A percentile compares a stretch with the other conserved stretches of the same genome.
Conservation (phyloP, 345 rosid genomes). For the Trapa bicornis region DNA sequence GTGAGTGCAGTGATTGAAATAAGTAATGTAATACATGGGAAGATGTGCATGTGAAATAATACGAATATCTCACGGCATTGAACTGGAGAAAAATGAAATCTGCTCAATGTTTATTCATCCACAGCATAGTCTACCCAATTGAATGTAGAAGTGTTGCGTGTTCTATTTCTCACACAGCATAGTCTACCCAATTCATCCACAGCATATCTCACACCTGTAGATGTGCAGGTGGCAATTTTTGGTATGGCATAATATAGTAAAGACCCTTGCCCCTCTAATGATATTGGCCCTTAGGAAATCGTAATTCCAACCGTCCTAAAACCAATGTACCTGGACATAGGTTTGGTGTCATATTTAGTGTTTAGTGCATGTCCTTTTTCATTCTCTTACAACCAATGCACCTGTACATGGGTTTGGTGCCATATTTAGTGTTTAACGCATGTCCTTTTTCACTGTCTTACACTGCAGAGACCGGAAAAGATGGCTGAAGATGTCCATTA, state of each 20-base stretch:
- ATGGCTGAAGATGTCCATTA: constrained; percentile 86
- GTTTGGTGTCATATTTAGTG: not conserved
- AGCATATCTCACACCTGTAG: too few relatives aligned
- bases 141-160: not conserved
- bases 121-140: too few relatives aligned
- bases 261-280: too few relatives aligned
- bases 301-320: not conserved
- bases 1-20: not conserved
- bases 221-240: too few relatives aligned
- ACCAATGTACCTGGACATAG: not conserved
- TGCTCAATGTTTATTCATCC: too few relatives aligned
- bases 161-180: too few relatives aligned
- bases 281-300: not conserved
- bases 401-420: too few relatives aligned
- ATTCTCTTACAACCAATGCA: not conserved
- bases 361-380: not conserved
- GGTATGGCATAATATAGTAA: too few relatives aligned
- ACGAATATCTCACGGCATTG: too few relatives aligned
- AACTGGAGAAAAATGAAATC: too few relatives aligned
- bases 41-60: too few relatives aligned
- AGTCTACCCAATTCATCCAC: too few relatives aligned
- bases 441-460: not conserved
- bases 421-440: not conserved
- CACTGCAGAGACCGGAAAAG: constrained; percentile 51
- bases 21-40: not conserved